Conservation (phyloP, 257 asterid species). For the Penstemon davidsonii region DNA sequence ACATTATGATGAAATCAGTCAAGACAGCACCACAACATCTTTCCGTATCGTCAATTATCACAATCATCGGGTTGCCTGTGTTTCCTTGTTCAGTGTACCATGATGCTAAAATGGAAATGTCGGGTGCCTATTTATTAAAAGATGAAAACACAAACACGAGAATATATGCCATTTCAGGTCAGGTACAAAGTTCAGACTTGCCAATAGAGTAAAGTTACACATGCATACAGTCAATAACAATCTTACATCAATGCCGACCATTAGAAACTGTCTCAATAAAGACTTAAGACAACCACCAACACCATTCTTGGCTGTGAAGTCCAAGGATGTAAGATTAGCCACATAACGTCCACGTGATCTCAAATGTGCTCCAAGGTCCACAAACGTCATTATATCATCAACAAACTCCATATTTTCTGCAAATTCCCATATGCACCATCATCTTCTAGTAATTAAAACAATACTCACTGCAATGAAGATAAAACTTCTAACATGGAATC, state of each 20-base stretch:
- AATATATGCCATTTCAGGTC: conserved; percentile 15
- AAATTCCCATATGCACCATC: conserved; percentile 18
- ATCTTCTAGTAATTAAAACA: conserved; percentile 3
- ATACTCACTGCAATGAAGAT: background rate
- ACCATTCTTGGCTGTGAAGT: conserved; percentile 73
- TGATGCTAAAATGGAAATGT: conserved; percentile 76
- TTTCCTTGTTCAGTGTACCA: conserved; percentile 76
- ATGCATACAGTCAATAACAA: conserved; percentile 12
- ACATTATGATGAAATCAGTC: conserved; percentile 72
- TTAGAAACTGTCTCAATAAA: conserved; percentile 66
- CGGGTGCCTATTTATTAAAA: conserved; percentile 65
- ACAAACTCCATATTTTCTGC: conserved; percentile 85
- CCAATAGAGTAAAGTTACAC: conserved; percentile 4
- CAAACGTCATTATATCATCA: conserved; percentile 77
- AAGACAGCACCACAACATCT: conserved; percentile 79
- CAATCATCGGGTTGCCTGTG: conserved; percentile 63
- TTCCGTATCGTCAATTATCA: conserved; percentile 79
- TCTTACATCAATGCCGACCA: conserved; percentile 63
- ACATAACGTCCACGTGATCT: conserved; percentile 66
- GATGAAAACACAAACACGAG: conserved; percentile 26
- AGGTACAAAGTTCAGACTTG: conserved; percentile 7
- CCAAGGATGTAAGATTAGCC: conserved; percentile 75
- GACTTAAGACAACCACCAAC: conserved; percentile 82
- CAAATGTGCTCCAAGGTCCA: conserved; percentile 68
- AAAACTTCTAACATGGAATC: background rate